phyloP scores from a whole-genome alignment of 306 rosid genomes.

The Pterocarpus santalinus region DNA sequence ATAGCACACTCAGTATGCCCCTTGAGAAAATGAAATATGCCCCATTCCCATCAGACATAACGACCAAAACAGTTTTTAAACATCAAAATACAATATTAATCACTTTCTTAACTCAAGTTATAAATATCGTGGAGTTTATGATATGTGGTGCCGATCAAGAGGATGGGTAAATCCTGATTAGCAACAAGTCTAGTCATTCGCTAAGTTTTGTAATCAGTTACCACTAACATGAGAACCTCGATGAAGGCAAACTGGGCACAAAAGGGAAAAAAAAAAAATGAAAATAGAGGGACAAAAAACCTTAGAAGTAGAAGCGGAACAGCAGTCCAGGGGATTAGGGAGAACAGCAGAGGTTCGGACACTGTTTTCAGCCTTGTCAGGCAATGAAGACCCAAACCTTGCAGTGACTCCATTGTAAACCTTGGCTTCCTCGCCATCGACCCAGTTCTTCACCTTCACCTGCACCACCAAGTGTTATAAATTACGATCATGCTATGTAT shows the following conservation, averaged over 20 bases:
- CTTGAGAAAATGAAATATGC: conserved; percentile 12
- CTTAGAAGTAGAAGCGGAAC: conserved; percentile 69
- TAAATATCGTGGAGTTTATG: neutral
- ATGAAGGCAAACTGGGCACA: neutral
- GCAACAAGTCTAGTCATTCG: neutral
- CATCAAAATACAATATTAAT: neutral
- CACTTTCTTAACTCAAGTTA: conserved; percentile 16
- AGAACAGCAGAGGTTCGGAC: conserved; percentile 60
- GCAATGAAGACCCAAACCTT: conserved; percentile 78
- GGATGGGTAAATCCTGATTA: conserved; percentile 8
- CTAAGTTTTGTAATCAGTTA: neutral
- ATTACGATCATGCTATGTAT: no score
- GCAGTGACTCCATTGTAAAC: conserved; percentile 69
- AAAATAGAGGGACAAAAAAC: conserved; percentile 46
- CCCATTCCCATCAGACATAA: conserved; percentile 1
- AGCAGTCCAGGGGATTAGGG: conserved; percentile 72
- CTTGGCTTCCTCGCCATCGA: conserved; percentile 58
- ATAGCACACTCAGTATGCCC: conserved; percentile 13
- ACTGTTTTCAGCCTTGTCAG: conserved; percentile 55
- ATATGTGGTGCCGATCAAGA: neutral
- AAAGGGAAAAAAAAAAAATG: neutral
- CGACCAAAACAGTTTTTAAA: neutral
- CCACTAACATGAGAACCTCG: neutral
- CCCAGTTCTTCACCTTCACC: conserved; percentile 84
- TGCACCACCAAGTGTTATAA: conserved; percentile 23